Evolutionary conservation across 2,329 filamentous ascomycete species (phyloP), one percentile per base, ranked within the genome.

Genomic region (Knoxdaviesia capensis): DNA sequence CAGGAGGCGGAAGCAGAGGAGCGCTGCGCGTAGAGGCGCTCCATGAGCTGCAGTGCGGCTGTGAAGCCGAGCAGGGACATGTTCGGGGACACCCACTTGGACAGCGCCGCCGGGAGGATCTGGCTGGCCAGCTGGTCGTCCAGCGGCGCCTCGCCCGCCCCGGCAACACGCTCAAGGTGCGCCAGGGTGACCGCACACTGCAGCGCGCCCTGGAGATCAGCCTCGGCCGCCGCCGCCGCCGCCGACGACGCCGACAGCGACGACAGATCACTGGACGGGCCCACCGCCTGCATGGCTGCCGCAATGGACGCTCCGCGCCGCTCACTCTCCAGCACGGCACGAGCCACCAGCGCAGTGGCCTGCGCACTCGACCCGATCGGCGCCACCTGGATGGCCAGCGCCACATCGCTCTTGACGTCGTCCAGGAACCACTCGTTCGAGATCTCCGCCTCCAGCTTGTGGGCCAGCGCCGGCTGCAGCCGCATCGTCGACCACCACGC

Each of bases 401-500:
- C 66, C 32, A 94, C 65, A 43, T 75, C 65, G 45, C 57, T 62
- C 2, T 36, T 49, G 34, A 64, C 59, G 34, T 55, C 56, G 32
- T 58, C 54, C 42, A 57, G 56, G n/a, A 54, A 59, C 7, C 57
- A 55, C 3, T 58, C 54, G 11, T 62, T 60, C 7, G 36, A 31
- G n/a, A 33, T 9, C 7, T 67, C 64, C 45, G 69, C 68, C 32
- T 65, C 68, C 33, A 92, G 65, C 34, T 71, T 77, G 10, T 65
- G 64, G 8, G 75, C 64, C 31, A 94, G 67, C 3, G 74, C 76
- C 44, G 71, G 69, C 51, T 86, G 81, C 34, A 94, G 61, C 8
- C 74, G 66, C 43, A 79, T 67, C 48, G 75, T 84, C 1, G 87
- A 92, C 64, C 78, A 90, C 87, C 87, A 94, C 2, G 87, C 84